Conservation (phyloP, 345 rosid species). For the Rhodamnia rubescens region DNA sequence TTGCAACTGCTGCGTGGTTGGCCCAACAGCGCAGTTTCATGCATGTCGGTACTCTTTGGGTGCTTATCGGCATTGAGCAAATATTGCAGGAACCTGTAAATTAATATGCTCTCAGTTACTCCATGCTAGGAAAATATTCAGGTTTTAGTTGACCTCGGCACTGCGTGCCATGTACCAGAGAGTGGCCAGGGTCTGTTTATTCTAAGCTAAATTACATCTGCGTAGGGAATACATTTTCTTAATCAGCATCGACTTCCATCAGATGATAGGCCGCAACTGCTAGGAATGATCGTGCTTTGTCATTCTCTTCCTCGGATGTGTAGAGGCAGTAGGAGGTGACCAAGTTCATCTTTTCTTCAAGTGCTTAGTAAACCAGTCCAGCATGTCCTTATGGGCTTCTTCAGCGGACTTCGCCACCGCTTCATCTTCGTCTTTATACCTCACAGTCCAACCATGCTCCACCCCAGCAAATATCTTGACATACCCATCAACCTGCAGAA, state of each 20-base stretch:
- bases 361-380: slow-evolving; percentile 15
- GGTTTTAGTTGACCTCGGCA: background rate
- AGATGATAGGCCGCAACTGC: background rate
- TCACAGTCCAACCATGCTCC: slow-evolving; percentile 19
- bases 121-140: background rate
- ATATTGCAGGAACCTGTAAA: background rate
- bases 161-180: background rate
- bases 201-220: background rate
- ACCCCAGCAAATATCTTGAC: slow-evolving; percentile 22
- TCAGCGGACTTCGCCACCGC: slow-evolving; percentile 11
- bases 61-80: background rate
- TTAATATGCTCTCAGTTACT: background rate
- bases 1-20: background rate
- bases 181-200: background rate
- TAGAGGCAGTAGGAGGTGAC: background rate
- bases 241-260: background rate
- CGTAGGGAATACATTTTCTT: background rate
- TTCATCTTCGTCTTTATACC: slow-evolving; percentile 12
- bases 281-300: background rate
- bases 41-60: background rate
- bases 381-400: slow-evolving; percentile 15
- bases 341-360: slow-evolving; percentile 5
- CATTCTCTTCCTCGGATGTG: background rate
- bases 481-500: slow-evolving; percentile 5
- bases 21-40: background rate